phyloP scores from a whole-genome alignment of 805 yeast genomes.

The Starmerella lactis-condensi region DNA sequence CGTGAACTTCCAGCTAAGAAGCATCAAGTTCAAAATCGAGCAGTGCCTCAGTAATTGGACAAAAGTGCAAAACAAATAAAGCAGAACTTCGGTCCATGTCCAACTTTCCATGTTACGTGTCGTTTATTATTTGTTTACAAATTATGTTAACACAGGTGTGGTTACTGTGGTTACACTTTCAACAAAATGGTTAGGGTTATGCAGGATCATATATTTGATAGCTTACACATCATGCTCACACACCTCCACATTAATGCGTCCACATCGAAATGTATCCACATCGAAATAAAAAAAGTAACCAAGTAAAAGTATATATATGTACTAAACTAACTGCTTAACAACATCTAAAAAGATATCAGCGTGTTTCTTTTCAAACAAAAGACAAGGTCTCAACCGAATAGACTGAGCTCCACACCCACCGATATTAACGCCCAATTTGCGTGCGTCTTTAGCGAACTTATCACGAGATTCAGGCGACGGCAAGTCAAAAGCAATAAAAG shows the following conservation, averaged over 20 bases:
- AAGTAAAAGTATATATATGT: no score
- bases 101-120: conserved; percentile 13
- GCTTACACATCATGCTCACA: no score
- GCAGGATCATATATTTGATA: no score
- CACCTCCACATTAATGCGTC: no score
- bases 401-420: conserved; percentile 73
- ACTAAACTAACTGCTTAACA: conserved; percentile 26
- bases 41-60: neutral
- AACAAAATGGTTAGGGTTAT: no score
- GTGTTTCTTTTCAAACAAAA: conserved; percentile 62
- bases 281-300: no score
- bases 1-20: conserved; percentile 1
- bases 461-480: conserved; percentile 38
- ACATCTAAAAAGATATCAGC: conserved; percentile 44
- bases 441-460: conserved; percentile 40
- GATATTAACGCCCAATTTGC: conserved; percentile 49
- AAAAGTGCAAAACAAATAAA: conserved; percentile 2
- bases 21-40: conserved; percentile 1
- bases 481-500: conserved; percentile 69
- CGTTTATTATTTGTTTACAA: neutral
- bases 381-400: conserved; percentile 64
- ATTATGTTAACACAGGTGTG: no score
- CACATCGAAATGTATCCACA: no score
- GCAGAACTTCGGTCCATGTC: conserved; percentile 12
- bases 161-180: no score